Conservation (phyloP, 2,329 filamentous ascomycete genomes). For the Cercospora sp. region DNA sequence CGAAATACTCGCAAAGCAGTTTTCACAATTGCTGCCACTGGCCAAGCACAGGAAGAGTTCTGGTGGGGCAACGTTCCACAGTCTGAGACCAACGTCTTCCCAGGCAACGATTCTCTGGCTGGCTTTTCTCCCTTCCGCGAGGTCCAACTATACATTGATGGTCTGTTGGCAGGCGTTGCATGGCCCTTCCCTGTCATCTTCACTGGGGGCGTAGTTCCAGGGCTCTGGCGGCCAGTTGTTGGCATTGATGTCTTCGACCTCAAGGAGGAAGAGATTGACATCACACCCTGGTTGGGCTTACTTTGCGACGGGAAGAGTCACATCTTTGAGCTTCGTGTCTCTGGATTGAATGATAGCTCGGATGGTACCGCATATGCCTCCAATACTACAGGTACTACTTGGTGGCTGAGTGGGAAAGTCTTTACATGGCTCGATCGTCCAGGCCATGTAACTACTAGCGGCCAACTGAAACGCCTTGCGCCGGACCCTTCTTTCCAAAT, state of each 20-base stretch:
- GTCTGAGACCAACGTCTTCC: conserved; percentile 60
- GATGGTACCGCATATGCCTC: conserved; percentile 52
- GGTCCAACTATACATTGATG: conserved; percentile 74
- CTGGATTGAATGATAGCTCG: conserved; percentile 62
- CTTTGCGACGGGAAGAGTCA: conserved; percentile 66
- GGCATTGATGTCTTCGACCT: conserved; percentile 79
- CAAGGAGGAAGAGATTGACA: conserved; percentile 76
- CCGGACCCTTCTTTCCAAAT: conserved; percentile 52
- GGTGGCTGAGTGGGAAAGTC: conserved; percentile 76
- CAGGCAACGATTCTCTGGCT: conserved; percentile 54
- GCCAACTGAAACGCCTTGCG: conserved; percentile 42
- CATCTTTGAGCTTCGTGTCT: conserved; percentile 66
- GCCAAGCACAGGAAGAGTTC: conserved; percentile 69
- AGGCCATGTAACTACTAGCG: conserved; percentile 52
- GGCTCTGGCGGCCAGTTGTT: conserved; percentile 74
- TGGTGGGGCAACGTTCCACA: conserved; percentile 70
- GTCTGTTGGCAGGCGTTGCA: conserved; percentile 67
- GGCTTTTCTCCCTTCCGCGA: conserved; percentile 76
- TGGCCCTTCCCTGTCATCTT: conserved; percentile 85
- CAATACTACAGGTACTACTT: conserved; percentile 62
- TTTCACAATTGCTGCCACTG: conserved; percentile 74
- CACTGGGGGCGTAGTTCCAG: conserved; percentile 75
- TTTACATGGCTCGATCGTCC: conserved; percentile 69
- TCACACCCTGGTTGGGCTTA: conserved; percentile 71
- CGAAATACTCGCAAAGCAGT: conserved; percentile 67